Evolutionary conservation across 2,329 filamentous ascomycete species (phyloP), one percentile per base, ranked within the genome.

Genomic region (Leptodontidium sp.): DNA sequence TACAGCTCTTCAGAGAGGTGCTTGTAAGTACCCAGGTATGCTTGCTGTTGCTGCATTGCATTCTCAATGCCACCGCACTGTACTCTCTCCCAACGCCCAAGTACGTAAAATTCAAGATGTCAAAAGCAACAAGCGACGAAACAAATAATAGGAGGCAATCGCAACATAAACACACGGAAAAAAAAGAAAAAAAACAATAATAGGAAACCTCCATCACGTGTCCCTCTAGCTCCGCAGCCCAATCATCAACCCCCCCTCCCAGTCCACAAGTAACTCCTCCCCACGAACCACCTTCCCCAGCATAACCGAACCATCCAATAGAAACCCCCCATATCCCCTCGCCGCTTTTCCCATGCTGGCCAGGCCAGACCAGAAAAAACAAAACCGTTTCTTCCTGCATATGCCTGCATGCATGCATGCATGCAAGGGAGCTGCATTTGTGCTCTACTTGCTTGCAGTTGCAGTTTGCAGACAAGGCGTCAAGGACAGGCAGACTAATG

Each of bases 271-370:
- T 21, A 21, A 1, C 50, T 29, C 29, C 29, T 32, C 29, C 29
- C 29, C 3, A 32, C 29, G 29, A 32, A 32, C 29, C 29, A 21
- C 21, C 21, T 21, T 21, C 21, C 21, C 29, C 29, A 32, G 29
- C 29, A 14, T 3, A 15, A 29, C 5, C 38, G 47, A n/a, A 24
- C 47, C 29, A 45, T 35, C 35, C 57, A 59, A 43, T 26, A 43
- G 38, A 21, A 1, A 40, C 21, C 29, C 29, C 6, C 29, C 29
- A 3, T 32, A 32, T 15, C 38, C 38, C 43, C 57, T 59, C 57
- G 57, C 57, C 57, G 57, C 57, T 59, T 59, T 59, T 59, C 38
- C 57, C 9, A 38, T 45, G 57, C 50, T 9, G 45, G n/a, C 17
- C 17, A 8, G 15, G 17, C 17, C 14, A 49, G 17, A n/a, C 15